Conservation (phyloP, 257 asterid species). For the Echites panduratus region DNA sequence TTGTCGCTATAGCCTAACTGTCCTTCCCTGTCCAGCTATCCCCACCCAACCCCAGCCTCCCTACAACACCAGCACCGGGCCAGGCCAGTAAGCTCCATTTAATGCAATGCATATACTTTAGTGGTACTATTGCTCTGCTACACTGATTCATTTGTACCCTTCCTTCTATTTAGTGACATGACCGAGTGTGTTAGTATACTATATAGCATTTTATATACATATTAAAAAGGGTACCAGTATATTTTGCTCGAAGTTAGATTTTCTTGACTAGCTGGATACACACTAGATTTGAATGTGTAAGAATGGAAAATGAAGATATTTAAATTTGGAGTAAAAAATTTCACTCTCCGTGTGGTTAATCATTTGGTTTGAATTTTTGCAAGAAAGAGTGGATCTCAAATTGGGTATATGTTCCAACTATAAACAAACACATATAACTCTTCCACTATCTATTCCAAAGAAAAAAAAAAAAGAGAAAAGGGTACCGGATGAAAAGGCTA, state of each 20-base stretch:
- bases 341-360: no score
- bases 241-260: no score
- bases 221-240: no score
- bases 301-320: no score
- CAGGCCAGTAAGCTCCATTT: slow-evolving; percentile 6
- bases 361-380: no score
- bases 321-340: no score
- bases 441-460: slow-evolving; percentile 47
- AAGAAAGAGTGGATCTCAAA: not conserved
- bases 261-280: no score
- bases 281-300: no score
- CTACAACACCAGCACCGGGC: not conserved
- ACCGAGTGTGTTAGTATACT: no score
- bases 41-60: not conserved
- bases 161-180: no score
- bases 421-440: slow-evolving; percentile 30
- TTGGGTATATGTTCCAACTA: slow-evolving; percentile 44
- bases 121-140: not conserved
- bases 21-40: not conserved
- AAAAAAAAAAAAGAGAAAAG: slow-evolving; percentile 18
- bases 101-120: not conserved
- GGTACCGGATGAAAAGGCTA: slow-evolving; percentile 50
- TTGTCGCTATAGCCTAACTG: not conserved
- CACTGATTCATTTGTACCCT: not conserved
- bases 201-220: no score